phyloP scores from a whole-genome alignment of 169 alveolate species.

The Plasmodium relictum region DNA sequence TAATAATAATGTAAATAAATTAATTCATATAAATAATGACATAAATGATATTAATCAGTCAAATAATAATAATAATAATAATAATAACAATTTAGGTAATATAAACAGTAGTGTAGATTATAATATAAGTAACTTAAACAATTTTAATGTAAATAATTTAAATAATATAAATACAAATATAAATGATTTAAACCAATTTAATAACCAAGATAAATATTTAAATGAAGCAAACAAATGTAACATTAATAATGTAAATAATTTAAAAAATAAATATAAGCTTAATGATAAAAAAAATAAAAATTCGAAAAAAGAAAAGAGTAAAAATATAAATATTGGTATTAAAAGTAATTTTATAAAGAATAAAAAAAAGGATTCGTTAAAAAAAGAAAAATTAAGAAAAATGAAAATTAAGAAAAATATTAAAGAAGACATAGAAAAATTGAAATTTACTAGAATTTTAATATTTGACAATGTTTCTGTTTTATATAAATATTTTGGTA shows the following conservation, averaged over 20 bases:
- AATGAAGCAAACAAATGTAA: too few relatives aligned
- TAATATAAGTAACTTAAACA: too few relatives aligned
- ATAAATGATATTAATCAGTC: not conserved
- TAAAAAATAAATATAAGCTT: not conserved
- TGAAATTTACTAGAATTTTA: constrained; percentile 37
- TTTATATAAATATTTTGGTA: constrained; percentile 49
- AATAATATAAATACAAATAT: not conserved
- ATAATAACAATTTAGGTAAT: too few relatives aligned
- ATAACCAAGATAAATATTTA: not conserved
- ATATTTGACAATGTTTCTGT: constrained; percentile 43
- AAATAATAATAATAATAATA: not conserved
- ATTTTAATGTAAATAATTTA: too few relatives aligned
- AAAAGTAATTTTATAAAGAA: constrained; percentile 16
- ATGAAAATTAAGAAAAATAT: constrained; percentile 39
- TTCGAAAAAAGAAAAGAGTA: not conserved
- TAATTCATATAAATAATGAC: too few relatives aligned
- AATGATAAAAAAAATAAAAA: not conserved
- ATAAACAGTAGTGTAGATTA: too few relatives aligned
- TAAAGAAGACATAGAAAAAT: constrained; percentile 47
- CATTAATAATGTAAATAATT: not conserved
- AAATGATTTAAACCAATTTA: too few relatives aligned
- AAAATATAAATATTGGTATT: constrained; percentile 22
- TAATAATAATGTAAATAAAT: not conserved
- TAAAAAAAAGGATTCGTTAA: constrained; percentile 1
- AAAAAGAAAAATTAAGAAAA: constrained; percentile 25